Percentiles rank a stretch among this genome's conserved stretches.
Evolutionary conservation across 345 rosid genomes (phyloP).

Genomic region (Camelina hispida): DNA sequence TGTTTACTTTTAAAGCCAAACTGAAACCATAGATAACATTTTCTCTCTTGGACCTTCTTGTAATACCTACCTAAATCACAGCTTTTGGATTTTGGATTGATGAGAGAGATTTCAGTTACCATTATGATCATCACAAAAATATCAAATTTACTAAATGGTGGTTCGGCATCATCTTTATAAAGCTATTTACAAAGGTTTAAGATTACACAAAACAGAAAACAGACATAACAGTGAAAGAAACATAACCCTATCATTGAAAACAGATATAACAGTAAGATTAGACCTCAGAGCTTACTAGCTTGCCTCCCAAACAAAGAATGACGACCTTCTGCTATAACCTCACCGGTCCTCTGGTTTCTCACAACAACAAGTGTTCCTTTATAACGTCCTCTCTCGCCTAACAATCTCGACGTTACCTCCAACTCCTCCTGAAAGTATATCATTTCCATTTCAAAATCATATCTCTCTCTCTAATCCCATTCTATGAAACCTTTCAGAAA

Average conservation of each 20-base stretch:
- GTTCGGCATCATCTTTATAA: neutral
- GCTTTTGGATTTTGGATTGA: neutral
- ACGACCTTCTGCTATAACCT: slow-evolving; percentile 89
- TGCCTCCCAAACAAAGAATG: slow-evolving; percentile 79
- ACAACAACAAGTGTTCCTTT: slow-evolving; percentile 73
- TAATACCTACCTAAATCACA: too few species aligned
- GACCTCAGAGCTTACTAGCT: slow-evolving; percentile 63
- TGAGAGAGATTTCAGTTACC: neutral
- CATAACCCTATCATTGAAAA: neutral
- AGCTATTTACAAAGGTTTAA: slow-evolving; percentile 12
- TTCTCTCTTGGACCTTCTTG: too few species aligned
- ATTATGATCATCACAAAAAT: neutral
- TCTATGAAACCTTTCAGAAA: too few species aligned
- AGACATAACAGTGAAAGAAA: neutral
- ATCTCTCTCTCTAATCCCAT: too few species aligned
- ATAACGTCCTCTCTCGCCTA: too few species aligned
- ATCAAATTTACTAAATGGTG: neutral
- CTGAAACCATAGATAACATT: too few species aligned
- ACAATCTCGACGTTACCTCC: too few species aligned
- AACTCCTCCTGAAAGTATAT: too few species aligned
- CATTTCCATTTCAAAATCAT: too few species aligned
- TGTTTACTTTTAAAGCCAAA: too few species aligned
- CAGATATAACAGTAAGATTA: slow-evolving; percentile 1
- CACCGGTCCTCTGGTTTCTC: slow-evolving; percentile 75
- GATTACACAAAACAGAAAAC: slow-evolving; percentile 1